Percentiles rank a stretch among this genome's conserved stretches.
Conservation (phyloP, 352 stramenopile species). For the Saprolegnia parasitica region DNA sequence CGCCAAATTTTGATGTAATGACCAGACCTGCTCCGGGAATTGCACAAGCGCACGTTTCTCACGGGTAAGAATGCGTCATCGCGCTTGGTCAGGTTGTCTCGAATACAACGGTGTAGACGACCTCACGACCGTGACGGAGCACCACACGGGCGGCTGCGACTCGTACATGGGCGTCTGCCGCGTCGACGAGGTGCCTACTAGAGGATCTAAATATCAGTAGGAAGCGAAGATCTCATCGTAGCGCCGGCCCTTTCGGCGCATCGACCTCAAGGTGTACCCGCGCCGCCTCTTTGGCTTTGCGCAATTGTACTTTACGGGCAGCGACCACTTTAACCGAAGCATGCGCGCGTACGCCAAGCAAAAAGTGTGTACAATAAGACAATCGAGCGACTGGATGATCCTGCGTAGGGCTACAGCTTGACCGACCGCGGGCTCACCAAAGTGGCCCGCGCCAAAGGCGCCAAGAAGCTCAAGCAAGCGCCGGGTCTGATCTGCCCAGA, state of each 20-base stretch:
- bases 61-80: neutral
- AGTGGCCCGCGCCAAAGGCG: constrained; percentile 47
- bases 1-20: neutral
- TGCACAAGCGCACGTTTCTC: constrained; percentile 40
- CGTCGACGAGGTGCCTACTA: constrained; percentile 41
- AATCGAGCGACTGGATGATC: no score
- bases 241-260: constrained; percentile 50
- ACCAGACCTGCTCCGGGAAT: constrained; percentile 48
- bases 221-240: no score
- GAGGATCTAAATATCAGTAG: no score
- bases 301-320: constrained; percentile 88
- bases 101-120: constrained; percentile 43
- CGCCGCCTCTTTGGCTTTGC: constrained; percentile 74
- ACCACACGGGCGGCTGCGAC: constrained; percentile 51
- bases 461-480: constrained; percentile 52
- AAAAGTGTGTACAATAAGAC: constrained; percentile 37
- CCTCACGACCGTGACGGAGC: constrained; percentile 54
- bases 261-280: constrained; percentile 87
- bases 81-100: neutral
- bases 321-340: constrained; percentile 87
- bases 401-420: constrained; percentile 45
- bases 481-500: constrained; percentile 71
- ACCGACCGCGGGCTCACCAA: constrained; percentile 65
- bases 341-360: constrained; percentile 78
- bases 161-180: constrained; percentile 86